Evolutionary conservation across 441 rosid species (phyloP).

Genomic region (Macaranga tanarius): DNA sequence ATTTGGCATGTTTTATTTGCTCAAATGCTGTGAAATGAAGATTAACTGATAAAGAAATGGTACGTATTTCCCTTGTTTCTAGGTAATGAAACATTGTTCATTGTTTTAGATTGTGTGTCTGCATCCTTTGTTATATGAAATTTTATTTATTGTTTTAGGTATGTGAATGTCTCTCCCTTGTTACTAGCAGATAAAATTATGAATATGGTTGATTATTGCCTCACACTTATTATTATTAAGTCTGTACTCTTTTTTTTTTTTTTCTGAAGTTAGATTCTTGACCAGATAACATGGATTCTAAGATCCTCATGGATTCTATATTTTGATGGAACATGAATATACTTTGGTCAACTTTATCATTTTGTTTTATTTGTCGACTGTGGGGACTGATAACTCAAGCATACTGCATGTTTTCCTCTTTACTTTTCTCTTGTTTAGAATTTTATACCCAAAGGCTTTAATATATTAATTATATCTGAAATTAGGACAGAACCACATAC

Average conservation of each 20-base stretch:
- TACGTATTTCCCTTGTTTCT: conserved; percentile 34
- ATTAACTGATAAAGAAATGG: conserved; percentile 87
- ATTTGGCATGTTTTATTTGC: conserved; percentile 24
- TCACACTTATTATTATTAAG: not conserved
- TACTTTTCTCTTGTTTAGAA: conserved; percentile 10
- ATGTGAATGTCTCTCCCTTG: conserved; percentile 7
- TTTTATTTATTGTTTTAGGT: not conserved
- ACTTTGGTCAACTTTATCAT: not conserved
- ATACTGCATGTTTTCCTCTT: conserved; percentile 1
- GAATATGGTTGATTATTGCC: not conserved
- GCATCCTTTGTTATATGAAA: not conserved
- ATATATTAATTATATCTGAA: conserved; percentile 18
- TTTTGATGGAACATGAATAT: not conserved
- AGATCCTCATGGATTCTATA: not conserved
- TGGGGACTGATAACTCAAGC: conserved; percentile 4
- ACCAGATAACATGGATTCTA: conserved; percentile 6
- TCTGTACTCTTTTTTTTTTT: not conserved
- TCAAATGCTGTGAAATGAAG: conserved; percentile 37
- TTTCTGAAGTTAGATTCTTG: not conserved
- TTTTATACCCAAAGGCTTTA: conserved; percentile 12
- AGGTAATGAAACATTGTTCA: not conserved
- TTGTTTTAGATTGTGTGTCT: conserved; percentile 9
- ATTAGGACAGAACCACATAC: conserved; percentile 48
- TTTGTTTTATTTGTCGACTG: conserved; percentile 20
- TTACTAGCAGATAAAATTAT: not conserved